Conservation (phyloP, 2,329 filamentous ascomycete genomes). For the Colletotrichum gigasporum region DNA sequence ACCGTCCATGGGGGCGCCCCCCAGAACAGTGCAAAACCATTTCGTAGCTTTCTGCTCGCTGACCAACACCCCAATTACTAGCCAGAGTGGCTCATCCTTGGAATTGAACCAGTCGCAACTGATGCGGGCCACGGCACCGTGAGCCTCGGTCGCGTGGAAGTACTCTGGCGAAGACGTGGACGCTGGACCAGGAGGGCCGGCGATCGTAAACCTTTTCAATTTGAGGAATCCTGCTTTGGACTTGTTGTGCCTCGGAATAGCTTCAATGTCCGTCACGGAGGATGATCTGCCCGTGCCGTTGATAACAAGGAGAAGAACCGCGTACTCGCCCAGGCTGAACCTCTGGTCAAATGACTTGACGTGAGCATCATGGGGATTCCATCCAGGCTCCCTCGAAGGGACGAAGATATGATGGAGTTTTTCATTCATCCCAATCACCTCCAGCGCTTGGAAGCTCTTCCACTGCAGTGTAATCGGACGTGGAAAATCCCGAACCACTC, state of each 20-base stretch:
- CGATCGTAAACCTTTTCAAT: background rate
- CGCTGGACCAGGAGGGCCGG: background rate
- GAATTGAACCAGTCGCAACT: background rate
- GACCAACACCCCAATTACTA: background rate
- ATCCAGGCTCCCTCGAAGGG: constrained; percentile 1
- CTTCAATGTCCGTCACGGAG: background rate
- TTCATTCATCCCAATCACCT: background rate
- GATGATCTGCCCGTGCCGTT: background rate
- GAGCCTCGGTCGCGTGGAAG: background rate
- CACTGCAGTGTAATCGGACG: constrained; percentile 4
- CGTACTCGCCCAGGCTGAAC: constrained; percentile 9
- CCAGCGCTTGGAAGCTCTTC: background rate
- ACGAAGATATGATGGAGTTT: constrained; percentile 11
- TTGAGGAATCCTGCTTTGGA: constrained; percentile 12
- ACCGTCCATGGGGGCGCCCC: no score
- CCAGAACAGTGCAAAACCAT: background rate
- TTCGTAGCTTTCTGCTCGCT: background rate
- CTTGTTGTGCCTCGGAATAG: constrained; percentile 7
- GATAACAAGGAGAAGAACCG: constrained; percentile 12
- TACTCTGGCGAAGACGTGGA: background rate
- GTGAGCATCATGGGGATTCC: background rate
- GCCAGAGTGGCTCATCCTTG: background rate
- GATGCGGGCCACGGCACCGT: constrained; percentile 3
- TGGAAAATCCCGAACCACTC: constrained; percentile 9
- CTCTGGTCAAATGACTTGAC: background rate